Conservation (phyloP, 23 red algal genomes). For the Gracilaria domingensis region DNA sequence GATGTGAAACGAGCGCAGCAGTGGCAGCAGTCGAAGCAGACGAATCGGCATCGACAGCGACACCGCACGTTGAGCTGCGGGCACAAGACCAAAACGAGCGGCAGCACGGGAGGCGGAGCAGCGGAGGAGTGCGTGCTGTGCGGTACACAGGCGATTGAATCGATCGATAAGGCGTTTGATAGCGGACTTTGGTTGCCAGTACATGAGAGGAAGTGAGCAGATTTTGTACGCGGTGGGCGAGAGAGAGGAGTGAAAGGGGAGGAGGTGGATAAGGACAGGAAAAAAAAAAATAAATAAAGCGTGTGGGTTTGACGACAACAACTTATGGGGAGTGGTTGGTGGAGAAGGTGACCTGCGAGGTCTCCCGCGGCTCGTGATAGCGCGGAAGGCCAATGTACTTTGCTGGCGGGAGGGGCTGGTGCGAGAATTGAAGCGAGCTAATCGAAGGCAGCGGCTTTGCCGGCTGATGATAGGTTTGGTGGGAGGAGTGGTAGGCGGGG, state of each 20-base stretch:
- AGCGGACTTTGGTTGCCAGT: conserved; percentile 48
- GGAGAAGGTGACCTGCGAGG: conserved; percentile 24
- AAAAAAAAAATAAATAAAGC: neutral
- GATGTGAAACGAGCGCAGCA: conserved; percentile 40
- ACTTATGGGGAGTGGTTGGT: conserved; percentile 42
- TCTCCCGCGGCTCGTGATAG: conserved; percentile 27
- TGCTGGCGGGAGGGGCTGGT: neutral
- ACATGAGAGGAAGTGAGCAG: conserved; percentile 10
- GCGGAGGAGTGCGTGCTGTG: conserved; percentile 41
- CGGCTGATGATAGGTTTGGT: neutral
- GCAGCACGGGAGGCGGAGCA: neutral
- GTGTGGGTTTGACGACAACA: neutral
- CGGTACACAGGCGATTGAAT: conserved; percentile 54
- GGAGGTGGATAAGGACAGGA: neutral
- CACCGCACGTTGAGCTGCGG: conserved; percentile 30
- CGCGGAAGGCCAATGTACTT: neutral
- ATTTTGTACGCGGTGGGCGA: neutral
- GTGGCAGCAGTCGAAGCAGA: conserved; percentile 23
- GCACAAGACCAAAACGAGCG: neutral
- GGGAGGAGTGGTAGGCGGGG: neutral
- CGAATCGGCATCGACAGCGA: conserved; percentile 14
- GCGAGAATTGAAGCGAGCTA: neutral
- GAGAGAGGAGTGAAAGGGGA: neutral
- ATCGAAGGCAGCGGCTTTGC: neutral
- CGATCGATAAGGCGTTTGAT: conserved; percentile 67